Percentiles rank a stretch among this genome's conserved stretches.
These are phyloP conservation scores for Solanum medicagineum DNA, from an alignment of 257 asterid genomes.

Conservation along the genomic window DNA sequence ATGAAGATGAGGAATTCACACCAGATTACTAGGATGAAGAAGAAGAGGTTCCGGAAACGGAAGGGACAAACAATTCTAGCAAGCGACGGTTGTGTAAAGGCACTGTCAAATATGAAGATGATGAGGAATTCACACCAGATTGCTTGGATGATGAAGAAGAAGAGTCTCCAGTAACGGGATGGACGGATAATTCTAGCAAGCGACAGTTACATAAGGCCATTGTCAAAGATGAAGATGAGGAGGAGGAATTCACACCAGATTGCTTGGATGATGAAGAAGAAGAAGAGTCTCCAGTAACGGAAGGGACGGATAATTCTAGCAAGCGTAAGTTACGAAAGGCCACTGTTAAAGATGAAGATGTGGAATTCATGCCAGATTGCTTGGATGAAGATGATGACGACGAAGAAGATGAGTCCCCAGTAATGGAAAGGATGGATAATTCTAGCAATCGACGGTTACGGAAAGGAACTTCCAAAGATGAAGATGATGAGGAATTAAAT, in stretches of 20 bases:
- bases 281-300: not conserved
- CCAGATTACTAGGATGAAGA: constrained; percentile 4
- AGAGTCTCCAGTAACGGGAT: not conserved
- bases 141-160: constrained; percentile 3
- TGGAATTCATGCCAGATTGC: constrained; percentile 24
- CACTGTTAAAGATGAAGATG: constrained; percentile 18
- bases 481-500: constrained; percentile 22
- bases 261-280: constrained; percentile 13
- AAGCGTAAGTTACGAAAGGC: constrained; percentile 4
- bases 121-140: not conserved
- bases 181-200: not conserved
- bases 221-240: constrained; percentile 14
- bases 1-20: not conserved
- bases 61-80: not conserved
- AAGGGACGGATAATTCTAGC: constrained; percentile 7
- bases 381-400: constrained; percentile 8
- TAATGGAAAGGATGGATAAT: constrained; percentile 4
- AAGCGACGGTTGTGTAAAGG: not conserved
- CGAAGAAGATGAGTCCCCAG: constrained; percentile 9
- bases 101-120: not conserved
- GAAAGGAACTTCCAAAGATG: constrained; percentile 10
- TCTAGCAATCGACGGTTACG: constrained; percentile 2
- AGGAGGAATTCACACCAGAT: constrained; percentile 22
- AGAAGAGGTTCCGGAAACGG: not conserved
- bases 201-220: not conserved